Conservation (phyloP, 768 basidiomycete genomes). For the Mycena floridula region DNA sequence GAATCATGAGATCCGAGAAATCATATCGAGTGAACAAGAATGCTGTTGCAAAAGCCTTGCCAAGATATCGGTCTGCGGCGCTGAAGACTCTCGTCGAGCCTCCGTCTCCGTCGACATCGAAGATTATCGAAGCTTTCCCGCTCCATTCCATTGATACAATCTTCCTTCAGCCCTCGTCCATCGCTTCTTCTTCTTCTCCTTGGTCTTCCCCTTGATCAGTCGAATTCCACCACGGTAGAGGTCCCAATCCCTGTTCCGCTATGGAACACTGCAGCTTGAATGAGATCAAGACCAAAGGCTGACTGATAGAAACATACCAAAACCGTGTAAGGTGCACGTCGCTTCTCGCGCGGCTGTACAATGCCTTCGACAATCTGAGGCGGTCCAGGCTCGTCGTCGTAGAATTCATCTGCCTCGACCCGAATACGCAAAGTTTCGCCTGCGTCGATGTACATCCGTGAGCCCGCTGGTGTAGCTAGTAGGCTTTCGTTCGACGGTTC, state of each 20-base stretch:
- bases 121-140: no score
- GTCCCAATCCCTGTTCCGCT: conserved; percentile 77
- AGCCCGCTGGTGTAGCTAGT: conserved; percentile 57
- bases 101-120: no score
- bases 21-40: no score
- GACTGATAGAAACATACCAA: conserved; percentile 38
- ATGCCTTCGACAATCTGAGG: conserved; percentile 72
- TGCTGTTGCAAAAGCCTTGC: no score
- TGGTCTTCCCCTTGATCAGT: conserved; percentile 32
- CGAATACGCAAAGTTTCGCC: conserved; percentile 73
- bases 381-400: conserved; percentile 82
- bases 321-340: conserved; percentile 61
- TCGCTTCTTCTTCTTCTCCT: conserved; percentile 23
- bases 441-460: conserved; percentile 78
- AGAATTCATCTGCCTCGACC: conserved; percentile 78
- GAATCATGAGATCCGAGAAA: no score
- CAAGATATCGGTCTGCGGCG: no score
- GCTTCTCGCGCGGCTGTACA: conserved; percentile 40
- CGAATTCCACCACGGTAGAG: conserved; percentile 68
- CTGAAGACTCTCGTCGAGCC: no score
- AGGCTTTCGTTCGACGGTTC: conserved; percentile 48
- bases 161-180: no score
- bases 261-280: conserved; percentile 60
- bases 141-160: no score
- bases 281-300: not conserved